Conservation (phyloP, 139 green algal genomes). For the Haematococcus lacustris region DNA sequence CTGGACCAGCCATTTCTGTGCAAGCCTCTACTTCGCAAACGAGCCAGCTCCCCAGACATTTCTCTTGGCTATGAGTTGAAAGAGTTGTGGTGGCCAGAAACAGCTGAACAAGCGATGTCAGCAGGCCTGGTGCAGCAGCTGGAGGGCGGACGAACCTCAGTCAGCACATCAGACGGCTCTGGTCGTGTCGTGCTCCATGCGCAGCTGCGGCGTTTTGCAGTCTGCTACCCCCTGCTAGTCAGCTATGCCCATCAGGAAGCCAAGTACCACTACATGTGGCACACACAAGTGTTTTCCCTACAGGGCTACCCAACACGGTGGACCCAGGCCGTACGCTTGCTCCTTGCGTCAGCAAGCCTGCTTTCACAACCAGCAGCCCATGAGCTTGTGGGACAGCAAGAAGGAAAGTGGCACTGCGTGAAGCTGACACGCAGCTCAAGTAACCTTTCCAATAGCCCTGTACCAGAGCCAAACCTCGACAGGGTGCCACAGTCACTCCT, state of each 20-base stretch:
- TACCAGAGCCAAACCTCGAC: too few relatives aligned
- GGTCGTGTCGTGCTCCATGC: slow-evolving; percentile 42
- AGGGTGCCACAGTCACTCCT: too few relatives aligned
- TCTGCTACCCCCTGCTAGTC: slow-evolving; percentile 57
- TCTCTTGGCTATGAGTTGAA: slow-evolving; percentile 26
- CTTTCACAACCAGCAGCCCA: too few relatives aligned
- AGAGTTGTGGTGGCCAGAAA: slow-evolving; percentile 42
- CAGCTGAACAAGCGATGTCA: slow-evolving; percentile 9
- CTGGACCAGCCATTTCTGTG: slow-evolving; percentile 31
- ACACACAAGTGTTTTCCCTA: slow-evolving; percentile 35
- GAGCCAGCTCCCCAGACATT: slow-evolving; percentile 16
- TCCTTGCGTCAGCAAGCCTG: neutral
- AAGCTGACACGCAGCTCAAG: too few relatives aligned
- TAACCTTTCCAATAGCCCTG: too few relatives aligned
- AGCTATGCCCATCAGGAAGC: slow-evolving; percentile 10
- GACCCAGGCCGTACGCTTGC: slow-evolving; percentile 20
- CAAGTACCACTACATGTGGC: slow-evolving; percentile 43
- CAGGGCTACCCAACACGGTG: slow-evolving; percentile 19
- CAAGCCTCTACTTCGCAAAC: slow-evolving; percentile 1
- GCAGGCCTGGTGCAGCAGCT: slow-evolving; percentile 21
- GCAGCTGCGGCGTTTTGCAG: slow-evolving; percentile 39
- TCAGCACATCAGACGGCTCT: slow-evolving; percentile 37
- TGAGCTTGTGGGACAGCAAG: too few relatives aligned
- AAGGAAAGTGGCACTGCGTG: too few relatives aligned
- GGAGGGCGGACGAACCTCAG: slow-evolving; percentile 25